Percentiles rank a stretch among this genome's conserved stretches.
Conservation (phyloP, 78 protist species). For the Dictyostelium discoideum region DNA sequence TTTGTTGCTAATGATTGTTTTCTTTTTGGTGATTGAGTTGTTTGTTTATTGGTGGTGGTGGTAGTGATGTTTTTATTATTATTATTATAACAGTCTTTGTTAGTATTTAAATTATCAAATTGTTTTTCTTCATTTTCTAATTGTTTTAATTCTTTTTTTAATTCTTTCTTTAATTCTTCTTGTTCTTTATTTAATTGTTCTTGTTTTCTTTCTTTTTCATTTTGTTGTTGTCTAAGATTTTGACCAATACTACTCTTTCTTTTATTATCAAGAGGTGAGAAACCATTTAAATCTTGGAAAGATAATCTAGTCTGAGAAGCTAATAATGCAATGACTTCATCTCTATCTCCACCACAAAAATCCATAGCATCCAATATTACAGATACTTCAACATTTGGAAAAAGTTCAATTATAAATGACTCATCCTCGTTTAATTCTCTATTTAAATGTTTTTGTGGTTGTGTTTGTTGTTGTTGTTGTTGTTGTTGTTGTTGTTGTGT, state of each 20-base stretch:
- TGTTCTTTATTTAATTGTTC: neutral
- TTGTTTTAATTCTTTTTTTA: neutral
- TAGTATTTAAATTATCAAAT: neutral
- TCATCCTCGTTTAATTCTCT: slow-evolving; percentile 40
- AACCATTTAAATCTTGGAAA: slow-evolving; percentile 35
- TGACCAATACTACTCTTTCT: neutral
- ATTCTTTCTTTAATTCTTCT: neutral
- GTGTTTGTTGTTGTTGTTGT: neutral
- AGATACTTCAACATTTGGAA: slow-evolving; percentile 31
- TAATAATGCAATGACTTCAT: slow-evolving; percentile 45
- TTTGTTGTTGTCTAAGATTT: neutral
- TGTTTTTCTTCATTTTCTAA: neutral
- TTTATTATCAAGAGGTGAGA: slow-evolving; percentile 22
- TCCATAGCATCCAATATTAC: slow-evolving; percentile 58
- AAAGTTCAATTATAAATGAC: slow-evolving; percentile 13
- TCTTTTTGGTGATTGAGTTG: neutral
- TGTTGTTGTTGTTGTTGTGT: neutral
- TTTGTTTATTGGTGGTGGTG: neutral
- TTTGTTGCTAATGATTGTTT: neutral
- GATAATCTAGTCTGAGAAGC: slow-evolving; percentile 42
- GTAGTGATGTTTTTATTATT: neutral
- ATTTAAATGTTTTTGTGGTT: neutral
- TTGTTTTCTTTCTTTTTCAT: neutral
- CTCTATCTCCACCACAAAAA: slow-evolving; percentile 61
- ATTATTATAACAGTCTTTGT: neutral